phyloP scores from a whole-genome alignment of 192 early-diverging fungal genomes.

The Diversispora epigaea region DNA sequence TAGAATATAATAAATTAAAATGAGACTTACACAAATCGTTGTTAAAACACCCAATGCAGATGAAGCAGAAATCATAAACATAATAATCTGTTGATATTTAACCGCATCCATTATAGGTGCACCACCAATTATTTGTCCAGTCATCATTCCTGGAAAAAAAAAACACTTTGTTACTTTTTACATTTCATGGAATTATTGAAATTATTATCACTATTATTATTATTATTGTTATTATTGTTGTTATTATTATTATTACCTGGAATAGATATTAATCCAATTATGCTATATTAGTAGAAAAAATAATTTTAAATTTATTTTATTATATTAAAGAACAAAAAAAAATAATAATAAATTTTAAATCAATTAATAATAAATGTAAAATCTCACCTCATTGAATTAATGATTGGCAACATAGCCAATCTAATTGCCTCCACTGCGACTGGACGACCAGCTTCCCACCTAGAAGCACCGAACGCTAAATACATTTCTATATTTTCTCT shows the following conservation, averaged over 20 bases:
- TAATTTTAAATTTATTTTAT: background rate
- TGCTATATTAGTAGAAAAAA: slow-evolving; percentile 35
- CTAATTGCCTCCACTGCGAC: slow-evolving; percentile 71
- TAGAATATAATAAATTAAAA: background rate
- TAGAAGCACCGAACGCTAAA: slow-evolving; percentile 72
- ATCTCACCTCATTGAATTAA: slow-evolving; percentile 67
- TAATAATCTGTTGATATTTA: slow-evolving; percentile 81
- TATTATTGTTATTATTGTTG: too few relatives aligned
- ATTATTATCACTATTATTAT: too few relatives aligned
- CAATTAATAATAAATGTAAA: background rate
- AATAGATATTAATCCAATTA: slow-evolving; percentile 84
- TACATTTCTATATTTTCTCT: slow-evolving; percentile 50
- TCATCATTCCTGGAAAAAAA: slow-evolving; percentile 62
- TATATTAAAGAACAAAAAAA: background rate
- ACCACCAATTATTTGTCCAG: slow-evolving; percentile 84
- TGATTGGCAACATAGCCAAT: slow-evolving; percentile 73
- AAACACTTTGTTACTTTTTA: background rate
- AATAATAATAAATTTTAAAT: background rate
- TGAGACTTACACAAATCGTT: slow-evolving; percentile 47
- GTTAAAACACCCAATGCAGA: slow-evolving; percentile 62
- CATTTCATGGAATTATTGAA: too few relatives aligned
- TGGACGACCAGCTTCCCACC: slow-evolving; percentile 79
- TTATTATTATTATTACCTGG: slow-evolving; percentile 46
- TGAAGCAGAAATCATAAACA: slow-evolving; percentile 84
- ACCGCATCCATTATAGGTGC: slow-evolving; percentile 74